These are phyloP conservation scores for Mortierella sp. DNA, from an alignment of 371 early-diverging fungal genomes.

Conservation along the genomic window DNA sequence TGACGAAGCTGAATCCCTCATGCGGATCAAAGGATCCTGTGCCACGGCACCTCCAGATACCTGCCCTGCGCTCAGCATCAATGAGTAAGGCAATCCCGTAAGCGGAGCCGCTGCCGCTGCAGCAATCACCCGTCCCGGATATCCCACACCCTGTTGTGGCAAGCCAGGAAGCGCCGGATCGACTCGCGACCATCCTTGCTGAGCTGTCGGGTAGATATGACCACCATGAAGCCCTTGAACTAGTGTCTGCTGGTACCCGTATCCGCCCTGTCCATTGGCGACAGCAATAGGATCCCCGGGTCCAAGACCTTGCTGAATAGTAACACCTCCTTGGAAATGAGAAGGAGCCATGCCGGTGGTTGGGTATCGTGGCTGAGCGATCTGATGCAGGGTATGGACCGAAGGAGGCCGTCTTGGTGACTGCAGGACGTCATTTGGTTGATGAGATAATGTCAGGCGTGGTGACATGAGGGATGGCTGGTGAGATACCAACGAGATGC, in stretches of 20 bases:
- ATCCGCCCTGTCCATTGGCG: background rate
- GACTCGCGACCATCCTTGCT: background rate
- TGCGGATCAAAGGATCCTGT: conserved; percentile 11
- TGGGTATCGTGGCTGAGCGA: background rate
- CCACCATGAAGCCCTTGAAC: background rate
- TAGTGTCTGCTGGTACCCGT: conserved; percentile 6
- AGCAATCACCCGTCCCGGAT: background rate
- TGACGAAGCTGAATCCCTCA: conserved; percentile 2
- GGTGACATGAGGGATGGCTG: conserved; percentile 14
- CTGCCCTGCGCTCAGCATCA: background rate
- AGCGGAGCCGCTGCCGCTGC: background rate
- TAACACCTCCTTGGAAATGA: background rate
- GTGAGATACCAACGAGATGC: conserved; percentile 30
- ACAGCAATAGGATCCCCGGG: background rate
- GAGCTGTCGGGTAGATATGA: background rate
- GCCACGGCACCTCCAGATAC: background rate
- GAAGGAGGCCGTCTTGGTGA: conserved; percentile 3
- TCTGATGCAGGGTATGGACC: background rate
- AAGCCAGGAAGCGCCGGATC: background rate
- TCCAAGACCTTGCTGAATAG: background rate
- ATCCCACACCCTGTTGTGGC: background rate
- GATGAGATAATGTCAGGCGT: background rate
- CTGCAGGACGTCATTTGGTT: background rate
- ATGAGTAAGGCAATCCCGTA: background rate
- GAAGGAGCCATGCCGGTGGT: background rate